Conservation (phyloP, 345 rosid species). For the Rhizophora mangle region DNA sequence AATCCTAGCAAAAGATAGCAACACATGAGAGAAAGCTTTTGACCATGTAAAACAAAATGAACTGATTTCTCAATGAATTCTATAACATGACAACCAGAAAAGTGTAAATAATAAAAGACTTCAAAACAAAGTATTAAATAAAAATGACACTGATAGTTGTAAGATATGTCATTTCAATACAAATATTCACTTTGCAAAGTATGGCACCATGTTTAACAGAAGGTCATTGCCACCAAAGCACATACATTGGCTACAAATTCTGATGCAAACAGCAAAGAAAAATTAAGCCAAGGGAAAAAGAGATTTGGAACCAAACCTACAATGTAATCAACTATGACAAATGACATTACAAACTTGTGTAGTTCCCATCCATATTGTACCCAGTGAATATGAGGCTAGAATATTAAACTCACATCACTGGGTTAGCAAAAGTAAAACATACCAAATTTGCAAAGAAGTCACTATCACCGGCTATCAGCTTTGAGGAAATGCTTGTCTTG, state of each 20-base stretch:
- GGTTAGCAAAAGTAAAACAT: conserved; percentile 16
- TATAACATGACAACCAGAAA: not conserved
- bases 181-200: not conserved
- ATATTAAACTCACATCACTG: not conserved
- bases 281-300: no score
- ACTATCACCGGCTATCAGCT: conserved; percentile 83
- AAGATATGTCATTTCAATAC: not conserved
- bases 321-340: no score
- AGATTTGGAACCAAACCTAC: no score
- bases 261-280: no score
- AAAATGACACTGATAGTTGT: not conserved
- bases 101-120: no score
- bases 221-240: no score
- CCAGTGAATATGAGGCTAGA: no score
- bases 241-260: no score
- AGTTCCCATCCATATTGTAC: no score
- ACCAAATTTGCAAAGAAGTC: conserved; percentile 96
- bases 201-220: not conserved
- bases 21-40: not conserved
- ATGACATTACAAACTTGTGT: no score
- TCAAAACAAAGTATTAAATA: not conserved
- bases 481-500: conserved; percentile 98
- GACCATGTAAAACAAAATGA: no score
- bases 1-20: not conserved
- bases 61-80: no score